These are phyloP conservation scores for Fraxinus latifolia DNA, from an alignment of 305 asterid species.

Conservation along the genomic window DNA sequence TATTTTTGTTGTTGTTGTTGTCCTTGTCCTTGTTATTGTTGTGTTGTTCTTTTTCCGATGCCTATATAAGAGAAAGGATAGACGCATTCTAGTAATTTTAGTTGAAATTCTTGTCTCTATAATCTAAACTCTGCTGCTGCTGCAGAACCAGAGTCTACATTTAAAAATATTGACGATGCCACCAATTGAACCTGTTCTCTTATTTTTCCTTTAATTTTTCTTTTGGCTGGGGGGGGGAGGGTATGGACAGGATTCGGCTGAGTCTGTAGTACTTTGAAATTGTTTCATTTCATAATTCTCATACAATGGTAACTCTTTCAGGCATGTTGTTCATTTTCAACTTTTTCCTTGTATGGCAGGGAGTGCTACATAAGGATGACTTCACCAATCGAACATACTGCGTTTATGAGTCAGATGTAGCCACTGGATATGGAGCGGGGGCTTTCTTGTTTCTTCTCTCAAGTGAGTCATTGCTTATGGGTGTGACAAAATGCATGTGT, in stretches of 20 bases:
- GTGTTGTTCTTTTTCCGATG: not conserved
- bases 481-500: slow-evolving; percentile 93
- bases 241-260: not conserved
- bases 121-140: not conserved
- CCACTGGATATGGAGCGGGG: slow-evolving; percentile 90
- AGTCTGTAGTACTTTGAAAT: not conserved
- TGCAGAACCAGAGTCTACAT: not conserved
- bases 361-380: slow-evolving; percentile 31
- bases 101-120: not conserved
- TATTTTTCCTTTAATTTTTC: not conserved
- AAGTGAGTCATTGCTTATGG: slow-evolving; percentile 84
- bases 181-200: not conserved
- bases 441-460: slow-evolving; percentile 81
- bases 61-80: not conserved
- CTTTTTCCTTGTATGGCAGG: slow-evolving; percentile 31
- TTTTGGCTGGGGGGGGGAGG: not conserved
- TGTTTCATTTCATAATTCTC: not conserved
- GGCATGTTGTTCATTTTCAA: not conserved
- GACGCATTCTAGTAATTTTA: not conserved
- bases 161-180: not conserved
- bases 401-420: slow-evolving; percentile 74
- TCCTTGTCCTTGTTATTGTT: too few relatives aligned
- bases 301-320: not conserved
- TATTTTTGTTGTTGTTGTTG: too few relatives aligned
- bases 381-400: slow-evolving; percentile 70